Base-by-base conservation (phyloP, 2,329 filamentous ascomycete species). In the Penicillium sp. region DNA sequence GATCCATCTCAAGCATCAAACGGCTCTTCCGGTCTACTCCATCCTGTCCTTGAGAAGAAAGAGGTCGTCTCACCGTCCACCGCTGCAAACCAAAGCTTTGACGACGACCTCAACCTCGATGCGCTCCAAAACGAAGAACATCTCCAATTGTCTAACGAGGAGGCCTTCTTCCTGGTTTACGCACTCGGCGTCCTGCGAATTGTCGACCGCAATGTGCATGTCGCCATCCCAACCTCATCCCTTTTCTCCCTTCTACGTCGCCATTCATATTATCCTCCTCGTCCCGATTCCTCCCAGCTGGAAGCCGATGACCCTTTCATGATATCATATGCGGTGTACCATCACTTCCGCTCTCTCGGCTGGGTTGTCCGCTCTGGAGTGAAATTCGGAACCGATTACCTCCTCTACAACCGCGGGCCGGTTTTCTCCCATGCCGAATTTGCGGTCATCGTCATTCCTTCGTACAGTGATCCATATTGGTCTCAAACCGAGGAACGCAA, bases 401-500 rank as follows among this genome's bases (percentile, higher is more conserved):
- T 99, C n/a, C 84, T 99, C 7, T 99, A 99, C 77, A 88, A 92
- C 58, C 89, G 92, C 20, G 95, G 95, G 0, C 95, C 95, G 0
- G 94, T 95, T 0, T 98, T 99, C 74, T 88, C 92, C 22, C 95
- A 99, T 72, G 95, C 95, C 22, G 92, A 98, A 71, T 99, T 97
- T 72, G 93, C 91, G 0, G 79, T 97, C 45, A 82, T 94, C 25
- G 86, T 99, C 42, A 73, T 98, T 3, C 94, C 95, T 0, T 89
- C 92, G 0, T 98, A 96, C 72, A 88, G 78, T 6, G 81, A 95
- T 71, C 72, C 85, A 0, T 87, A 88, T 70, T 97, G 93, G 92
- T 79, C 75, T 5, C 78, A 79, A 45, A 80, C 79, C 0, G 70
- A 78, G 25, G 77, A 79, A 28, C 70, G 79, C 38, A 82, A 83